Conservation (phyloP, 2,329 filamentous ascomycete species). For the Ophiosphaerella korrae region DNA sequence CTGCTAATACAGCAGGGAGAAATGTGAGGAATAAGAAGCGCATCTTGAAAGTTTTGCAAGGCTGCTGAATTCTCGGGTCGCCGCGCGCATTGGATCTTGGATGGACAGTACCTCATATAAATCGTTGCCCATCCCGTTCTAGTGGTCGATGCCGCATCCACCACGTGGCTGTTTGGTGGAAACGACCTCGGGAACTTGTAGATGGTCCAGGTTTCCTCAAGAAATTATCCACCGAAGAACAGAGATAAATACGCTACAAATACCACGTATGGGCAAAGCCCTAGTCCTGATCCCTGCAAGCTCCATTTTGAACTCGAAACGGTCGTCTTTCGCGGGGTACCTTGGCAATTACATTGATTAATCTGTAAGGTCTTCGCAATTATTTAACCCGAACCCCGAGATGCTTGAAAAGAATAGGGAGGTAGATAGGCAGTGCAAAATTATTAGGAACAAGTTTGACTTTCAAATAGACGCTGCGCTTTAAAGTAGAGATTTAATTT, state of each 20-base stretch:
- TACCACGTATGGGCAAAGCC: not conserved
- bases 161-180: slow-evolving; percentile 9
- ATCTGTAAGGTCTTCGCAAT: slow-evolving; percentile 20
- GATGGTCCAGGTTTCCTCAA: not conserved
- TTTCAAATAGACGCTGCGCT: no score
- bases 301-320: not conserved
- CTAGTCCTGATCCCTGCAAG: no score
- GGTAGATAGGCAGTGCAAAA: not conserved
- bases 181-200: not conserved
- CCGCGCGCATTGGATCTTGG: no score
- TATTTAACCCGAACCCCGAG: slow-evolving; percentile 14
- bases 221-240: not conserved
- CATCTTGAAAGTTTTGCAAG: slow-evolving; percentile 12
- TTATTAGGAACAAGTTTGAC: no score
- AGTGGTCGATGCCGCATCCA: not conserved
- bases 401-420: not conserved
- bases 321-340: slow-evolving; percentile 1
- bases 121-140: not conserved
- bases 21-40: slow-evolving; percentile 16
- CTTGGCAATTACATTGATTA: slow-evolving; percentile 11
- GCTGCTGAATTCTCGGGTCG: not conserved
- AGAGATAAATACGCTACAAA: not conserved
- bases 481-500: not conserved
- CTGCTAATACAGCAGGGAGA: slow-evolving; percentile 18
- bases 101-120: no score